Conservation (phyloP, 2,329 filamentous ascomycete species). For the Botrytis hyacinthi region DNA sequence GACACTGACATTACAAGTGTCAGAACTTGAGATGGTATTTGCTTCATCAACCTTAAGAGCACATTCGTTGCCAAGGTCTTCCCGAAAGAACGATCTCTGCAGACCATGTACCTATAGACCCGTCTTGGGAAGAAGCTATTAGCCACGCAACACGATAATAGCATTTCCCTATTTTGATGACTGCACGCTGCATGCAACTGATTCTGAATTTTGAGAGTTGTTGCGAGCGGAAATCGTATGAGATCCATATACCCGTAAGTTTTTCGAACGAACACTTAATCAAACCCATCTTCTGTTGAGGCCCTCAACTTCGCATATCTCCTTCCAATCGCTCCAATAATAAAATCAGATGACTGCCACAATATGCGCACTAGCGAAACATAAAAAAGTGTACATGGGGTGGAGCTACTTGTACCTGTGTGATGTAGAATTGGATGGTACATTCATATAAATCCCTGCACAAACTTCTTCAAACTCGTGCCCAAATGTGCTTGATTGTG, state of each 20-base stretch:
- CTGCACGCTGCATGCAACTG: constrained; percentile 12
- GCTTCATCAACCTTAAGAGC: not conserved
- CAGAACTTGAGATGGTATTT: not conserved
- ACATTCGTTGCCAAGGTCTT: constrained; percentile 7
- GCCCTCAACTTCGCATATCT: constrained; percentile 6
- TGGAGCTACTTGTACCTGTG: constrained; percentile 2
- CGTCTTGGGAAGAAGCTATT: not conserved
- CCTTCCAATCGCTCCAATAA: constrained; percentile 14
- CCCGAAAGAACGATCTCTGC: constrained; percentile 1
- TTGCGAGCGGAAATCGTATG: constrained; percentile 7
- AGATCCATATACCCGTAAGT: not conserved
- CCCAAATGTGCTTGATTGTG: constrained; percentile 16
- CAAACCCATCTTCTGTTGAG: constrained; percentile 17
- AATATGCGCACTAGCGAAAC: constrained; percentile 20
- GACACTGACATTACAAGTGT: constrained; percentile 1
- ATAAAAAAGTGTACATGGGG: not conserved
- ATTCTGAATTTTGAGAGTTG: constrained; percentile 4
- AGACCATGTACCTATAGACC: not conserved
- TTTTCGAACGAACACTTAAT: constrained; percentile 3
- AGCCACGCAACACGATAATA: constrained; percentile 13
- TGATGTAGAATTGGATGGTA: constrained; percentile 11
- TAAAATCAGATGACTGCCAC: constrained; percentile 21
- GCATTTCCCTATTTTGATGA: constrained; percentile 3
- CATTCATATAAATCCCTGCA: constrained; percentile 21
- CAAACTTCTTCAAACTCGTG: constrained; percentile 9